phyloP scores from a whole-genome alignment of 345 rosid species.

The Eucalyptus pauciflora region DNA sequence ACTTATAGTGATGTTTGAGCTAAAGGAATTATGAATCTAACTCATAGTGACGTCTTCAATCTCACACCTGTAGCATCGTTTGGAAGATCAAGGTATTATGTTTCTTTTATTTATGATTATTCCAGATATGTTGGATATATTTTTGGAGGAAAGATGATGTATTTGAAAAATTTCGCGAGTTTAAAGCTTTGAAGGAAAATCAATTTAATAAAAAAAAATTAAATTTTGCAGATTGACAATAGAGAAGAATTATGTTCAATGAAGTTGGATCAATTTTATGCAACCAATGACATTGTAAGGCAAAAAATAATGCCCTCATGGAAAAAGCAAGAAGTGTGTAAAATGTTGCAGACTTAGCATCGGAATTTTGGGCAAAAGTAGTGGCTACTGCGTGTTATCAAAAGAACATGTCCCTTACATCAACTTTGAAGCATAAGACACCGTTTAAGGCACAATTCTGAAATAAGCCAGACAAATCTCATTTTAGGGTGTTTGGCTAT shows the following conservation, averaged over 20 bases:
- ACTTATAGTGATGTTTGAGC: background rate
- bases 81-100: background rate
- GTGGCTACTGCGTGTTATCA: background rate
- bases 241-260: background rate
- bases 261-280: background rate
- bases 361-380: background rate
- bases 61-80: background rate
- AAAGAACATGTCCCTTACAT: background rate
- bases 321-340: background rate
- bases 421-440: background rate
- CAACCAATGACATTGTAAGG: background rate
- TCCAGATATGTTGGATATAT: background rate
- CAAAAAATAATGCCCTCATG: background rate
- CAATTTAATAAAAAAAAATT: background rate
- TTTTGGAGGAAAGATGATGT: background rate
- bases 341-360: fast-evolving
- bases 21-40: background rate
- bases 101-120: background rate
- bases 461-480: fast-evolving
- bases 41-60: background rate
- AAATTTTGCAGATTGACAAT: fast-evolving
- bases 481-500: background rate
- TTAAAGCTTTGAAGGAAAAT: background rate
- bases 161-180: fast-evolving
- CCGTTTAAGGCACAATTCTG: background rate